Conservation (phyloP, 306 rosid genomes). For the Inga leiocalycina region DNA sequence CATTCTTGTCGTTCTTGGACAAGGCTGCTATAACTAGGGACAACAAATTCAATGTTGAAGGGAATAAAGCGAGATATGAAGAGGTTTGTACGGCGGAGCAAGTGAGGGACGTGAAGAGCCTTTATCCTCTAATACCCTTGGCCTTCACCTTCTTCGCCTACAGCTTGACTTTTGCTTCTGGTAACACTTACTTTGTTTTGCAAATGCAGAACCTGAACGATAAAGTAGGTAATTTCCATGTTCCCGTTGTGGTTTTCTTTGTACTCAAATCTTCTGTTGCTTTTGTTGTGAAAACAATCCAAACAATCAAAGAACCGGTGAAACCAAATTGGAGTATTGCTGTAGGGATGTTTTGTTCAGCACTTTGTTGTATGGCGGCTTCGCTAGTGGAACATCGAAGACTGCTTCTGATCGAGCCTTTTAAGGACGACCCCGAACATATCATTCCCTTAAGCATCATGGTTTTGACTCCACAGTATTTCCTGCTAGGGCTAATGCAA, state of each 20-base stretch:
- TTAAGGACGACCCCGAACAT: too few species aligned
- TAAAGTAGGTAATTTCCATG: background rate
- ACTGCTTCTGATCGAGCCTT: too few species aligned
- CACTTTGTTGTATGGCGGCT: background rate
- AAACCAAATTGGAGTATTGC: background rate
- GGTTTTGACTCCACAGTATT: slow-evolving; percentile 1
- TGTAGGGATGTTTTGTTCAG: slow-evolving; percentile 12
- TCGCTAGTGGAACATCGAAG: slow-evolving; percentile 3
- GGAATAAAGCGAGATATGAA: too few species aligned
- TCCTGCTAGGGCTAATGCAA: background rate
- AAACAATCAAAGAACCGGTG: background rate
- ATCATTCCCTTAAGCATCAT: background rate
- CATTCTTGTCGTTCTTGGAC: too few species aligned
- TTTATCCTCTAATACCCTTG: background rate
- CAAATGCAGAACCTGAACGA: background rate
- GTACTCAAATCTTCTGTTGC: background rate
- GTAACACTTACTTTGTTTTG: background rate
- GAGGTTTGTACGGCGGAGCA: background rate
- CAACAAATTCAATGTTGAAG: too few species aligned
- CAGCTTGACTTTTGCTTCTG: background rate
- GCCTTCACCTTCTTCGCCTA: background rate
- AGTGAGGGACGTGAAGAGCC: slow-evolving; percentile 12
- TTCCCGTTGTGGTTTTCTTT: background rate
- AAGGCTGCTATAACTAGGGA: too few species aligned
- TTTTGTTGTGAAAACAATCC: background rate